Conservation (phyloP, 805 yeast genomes). For the Nakazawaea molendinolei region DNA sequence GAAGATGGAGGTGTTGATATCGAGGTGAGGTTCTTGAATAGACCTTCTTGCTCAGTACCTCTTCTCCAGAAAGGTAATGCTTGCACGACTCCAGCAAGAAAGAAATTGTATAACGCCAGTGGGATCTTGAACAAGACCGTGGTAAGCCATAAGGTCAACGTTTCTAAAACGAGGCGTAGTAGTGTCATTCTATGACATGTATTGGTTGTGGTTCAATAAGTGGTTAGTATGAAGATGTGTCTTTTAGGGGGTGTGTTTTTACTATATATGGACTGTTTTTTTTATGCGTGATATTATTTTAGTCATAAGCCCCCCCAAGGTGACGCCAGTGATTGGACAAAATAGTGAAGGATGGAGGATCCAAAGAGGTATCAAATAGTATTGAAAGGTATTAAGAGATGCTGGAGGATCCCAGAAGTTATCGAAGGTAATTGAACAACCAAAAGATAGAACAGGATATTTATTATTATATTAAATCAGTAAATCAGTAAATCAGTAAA, state of each 20-base stretch:
- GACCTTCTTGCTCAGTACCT: background rate
- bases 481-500: background rate
- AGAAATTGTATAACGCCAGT: background rate
- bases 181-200: slow-evolving; percentile 3
- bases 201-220: background rate
- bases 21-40: background rate
- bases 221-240: too few species aligned
- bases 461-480: background rate
- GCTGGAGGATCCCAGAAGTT: too few species aligned
- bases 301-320: too few species aligned
- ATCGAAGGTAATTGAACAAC: too few species aligned
- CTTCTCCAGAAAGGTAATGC: background rate
- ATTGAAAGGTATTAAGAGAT: too few species aligned
- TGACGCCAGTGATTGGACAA: too few species aligned
- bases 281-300: too few species aligned
- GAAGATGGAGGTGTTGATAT: background rate
- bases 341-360: too few species aligned
- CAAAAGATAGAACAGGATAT: too few species aligned
- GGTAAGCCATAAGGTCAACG: slow-evolving; percentile 2
- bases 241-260: too few species aligned
- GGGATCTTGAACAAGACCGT: slow-evolving; percentile 5
- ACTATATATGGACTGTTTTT: too few species aligned
- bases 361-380: too few species aligned
- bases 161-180: slow-evolving; percentile 1
- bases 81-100: background rate